Evolutionary conservation across 768 basidiomycete genomes (phyloP).

Genomic region (Naematelia encephala): DNA sequence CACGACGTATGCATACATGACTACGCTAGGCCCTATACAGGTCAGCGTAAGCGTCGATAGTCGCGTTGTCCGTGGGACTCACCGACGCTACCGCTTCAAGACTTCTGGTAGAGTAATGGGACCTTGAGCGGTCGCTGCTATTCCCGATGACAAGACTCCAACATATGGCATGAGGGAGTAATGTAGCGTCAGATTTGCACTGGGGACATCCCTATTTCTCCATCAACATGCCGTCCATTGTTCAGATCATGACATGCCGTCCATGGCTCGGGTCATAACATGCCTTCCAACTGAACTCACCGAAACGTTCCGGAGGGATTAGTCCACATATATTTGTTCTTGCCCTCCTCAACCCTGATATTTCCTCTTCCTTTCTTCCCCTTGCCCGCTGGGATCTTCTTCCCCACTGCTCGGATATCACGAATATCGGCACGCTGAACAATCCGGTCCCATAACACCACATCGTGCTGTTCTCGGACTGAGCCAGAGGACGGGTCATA

Average conservation of each 20-base stretch:
- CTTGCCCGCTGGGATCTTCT: conserved; percentile 27
- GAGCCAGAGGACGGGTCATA: neutral
- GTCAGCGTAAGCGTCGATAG: no score
- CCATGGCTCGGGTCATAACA: neutral
- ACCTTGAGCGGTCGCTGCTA: conserved; percentile 40
- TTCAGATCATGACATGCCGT: neutral
- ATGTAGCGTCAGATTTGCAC: conserved; percentile 40
- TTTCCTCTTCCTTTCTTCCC: conserved; percentile 41
- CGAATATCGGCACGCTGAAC: conserved; percentile 30
- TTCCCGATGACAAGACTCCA: conserved; percentile 33
- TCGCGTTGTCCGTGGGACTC: no score
- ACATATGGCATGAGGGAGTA: conserved; percentile 49
- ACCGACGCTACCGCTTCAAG: conserved; percentile 26
- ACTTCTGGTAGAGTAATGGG: conserved; percentile 36
- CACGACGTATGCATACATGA: no score
- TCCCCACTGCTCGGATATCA: conserved; percentile 39
- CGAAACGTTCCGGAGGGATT: conserved; percentile 41
- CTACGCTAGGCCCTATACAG: no score
- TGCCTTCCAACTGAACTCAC: conserved; percentile 17
- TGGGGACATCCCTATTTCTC: conserved; percentile 23
- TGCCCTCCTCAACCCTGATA: conserved; percentile 38
- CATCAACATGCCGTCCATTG: neutral
- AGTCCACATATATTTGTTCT: conserved; percentile 44
- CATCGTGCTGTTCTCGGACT: conserved; percentile 27
- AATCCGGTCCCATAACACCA: conserved; percentile 44